Percentiles rank a stretch among this genome's conserved stretches.
Evolutionary conservation across 208 protist species (phyloP).

Genomic region (Wallacemonas sp.): DNA sequence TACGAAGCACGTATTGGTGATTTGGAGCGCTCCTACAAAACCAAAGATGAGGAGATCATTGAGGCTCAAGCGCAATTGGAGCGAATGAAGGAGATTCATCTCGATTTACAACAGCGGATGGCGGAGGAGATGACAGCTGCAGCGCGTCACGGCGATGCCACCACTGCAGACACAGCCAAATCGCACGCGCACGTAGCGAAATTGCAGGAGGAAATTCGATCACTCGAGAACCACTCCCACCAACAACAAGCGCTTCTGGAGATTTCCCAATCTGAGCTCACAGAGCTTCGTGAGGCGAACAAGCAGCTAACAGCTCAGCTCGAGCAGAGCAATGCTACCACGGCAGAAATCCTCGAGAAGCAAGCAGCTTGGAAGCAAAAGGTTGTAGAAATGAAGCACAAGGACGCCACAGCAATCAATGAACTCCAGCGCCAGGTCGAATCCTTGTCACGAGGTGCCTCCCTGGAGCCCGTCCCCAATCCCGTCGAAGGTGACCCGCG

Average conservation of each 20-base stretch:
- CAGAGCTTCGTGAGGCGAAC: constrained; percentile 12
- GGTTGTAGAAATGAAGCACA: constrained; percentile 45
- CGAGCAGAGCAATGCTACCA: constrained; percentile 9
- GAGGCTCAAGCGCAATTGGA: constrained; percentile 33
- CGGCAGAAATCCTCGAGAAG: constrained; percentile 14
- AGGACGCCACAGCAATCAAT: constrained; percentile 42
- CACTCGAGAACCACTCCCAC: constrained; percentile 33
- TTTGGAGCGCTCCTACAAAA: neutral
- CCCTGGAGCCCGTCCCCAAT: neutral
- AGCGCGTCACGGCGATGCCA: constrained; percentile 18
- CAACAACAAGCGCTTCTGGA: constrained; percentile 22
- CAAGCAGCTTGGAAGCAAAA: constrained; percentile 49
- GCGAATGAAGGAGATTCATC: constrained; percentile 25
- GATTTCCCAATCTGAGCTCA: constrained; percentile 24
- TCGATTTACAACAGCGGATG: constrained; percentile 30
- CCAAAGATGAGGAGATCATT: constrained; percentile 16
- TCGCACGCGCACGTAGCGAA: constrained; percentile 14
- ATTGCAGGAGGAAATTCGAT: constrained; percentile 20
- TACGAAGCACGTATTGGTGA: constrained; percentile 11
- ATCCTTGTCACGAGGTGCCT: constrained; percentile 5
- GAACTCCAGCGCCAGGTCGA: constrained; percentile 27
- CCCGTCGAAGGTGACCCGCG: neutral
- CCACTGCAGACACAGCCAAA: constrained; percentile 7
- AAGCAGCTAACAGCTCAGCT: constrained; percentile 18
- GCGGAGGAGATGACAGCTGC: constrained; percentile 34